phyloP scores from a whole-genome alignment of 768 basidiomycete species.

The Leccinellum rugosiceps region DNA sequence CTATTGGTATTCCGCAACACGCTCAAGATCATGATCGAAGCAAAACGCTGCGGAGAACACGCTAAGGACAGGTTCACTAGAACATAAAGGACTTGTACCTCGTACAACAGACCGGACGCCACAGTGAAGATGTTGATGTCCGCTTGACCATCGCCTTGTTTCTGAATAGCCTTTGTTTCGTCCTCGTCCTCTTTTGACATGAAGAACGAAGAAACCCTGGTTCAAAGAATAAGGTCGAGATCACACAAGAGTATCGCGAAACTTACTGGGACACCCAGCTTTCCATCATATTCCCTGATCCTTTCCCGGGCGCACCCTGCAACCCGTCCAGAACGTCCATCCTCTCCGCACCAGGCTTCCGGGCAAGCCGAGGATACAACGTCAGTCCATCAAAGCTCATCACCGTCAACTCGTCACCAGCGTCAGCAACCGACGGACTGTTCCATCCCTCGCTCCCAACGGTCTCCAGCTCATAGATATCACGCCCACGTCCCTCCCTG shows the following conservation, averaged over 20 bases:
- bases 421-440: slow-evolving; percentile 64
- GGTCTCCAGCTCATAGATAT: slow-evolving; percentile 81
- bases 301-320: slow-evolving; percentile 28
- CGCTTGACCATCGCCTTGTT: slow-evolving; percentile 50
- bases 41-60: slow-evolving; percentile 68
- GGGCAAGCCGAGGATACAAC: slow-evolving; percentile 73
- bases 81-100: slow-evolving; percentile 49
- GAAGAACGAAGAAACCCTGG: slow-evolving; percentile 47
- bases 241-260: not conserved
- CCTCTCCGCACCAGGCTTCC: slow-evolving; percentile 72
- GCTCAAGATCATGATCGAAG: slow-evolving; percentile 96
- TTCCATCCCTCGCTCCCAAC: slow-evolving; percentile 89
- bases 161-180: slow-evolving; percentile 17
- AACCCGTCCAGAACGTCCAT: slow-evolving; percentile 72
- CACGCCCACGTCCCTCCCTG: slow-evolving; percentile 72
- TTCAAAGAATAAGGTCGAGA: not conserved
- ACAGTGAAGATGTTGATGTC: slow-evolving; percentile 99
- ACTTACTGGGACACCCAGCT: slow-evolving; percentile 52
- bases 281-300: slow-evolving; percentile 41
- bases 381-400: slow-evolving; percentile 91
- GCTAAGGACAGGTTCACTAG: not conserved
- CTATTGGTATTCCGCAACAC: slow-evolving; percentile 92
- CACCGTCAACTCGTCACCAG: slow-evolving; percentile 73
- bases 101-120: slow-evolving; percentile 93
- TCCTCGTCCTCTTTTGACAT: slow-evolving; percentile 25